Conservation (phyloP, 163 green algal genomes). For the Scenedesmus sp. region DNA sequence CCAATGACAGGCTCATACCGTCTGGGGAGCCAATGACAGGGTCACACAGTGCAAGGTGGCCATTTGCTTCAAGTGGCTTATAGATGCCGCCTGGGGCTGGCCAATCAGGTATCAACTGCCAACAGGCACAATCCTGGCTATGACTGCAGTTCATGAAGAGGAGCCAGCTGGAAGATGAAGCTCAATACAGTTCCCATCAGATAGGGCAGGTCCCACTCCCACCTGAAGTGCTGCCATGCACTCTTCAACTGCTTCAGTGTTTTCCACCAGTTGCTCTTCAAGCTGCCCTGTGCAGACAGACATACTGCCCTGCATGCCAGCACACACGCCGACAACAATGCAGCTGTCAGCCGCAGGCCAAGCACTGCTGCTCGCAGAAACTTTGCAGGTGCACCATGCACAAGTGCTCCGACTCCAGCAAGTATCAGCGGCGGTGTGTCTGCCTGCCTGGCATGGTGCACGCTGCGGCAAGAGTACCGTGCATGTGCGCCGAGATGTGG, state of each 20-base stretch:
- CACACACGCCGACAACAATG: background rate
- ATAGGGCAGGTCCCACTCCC: background rate
- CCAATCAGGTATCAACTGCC: too few species aligned
- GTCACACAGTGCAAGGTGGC: too few species aligned
- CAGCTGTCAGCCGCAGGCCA: background rate
- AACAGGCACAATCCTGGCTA: too few species aligned
- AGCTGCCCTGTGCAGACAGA: constrained; percentile 8
- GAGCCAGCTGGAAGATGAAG: background rate
- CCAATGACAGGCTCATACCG: too few species aligned
- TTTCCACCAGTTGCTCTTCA: background rate
- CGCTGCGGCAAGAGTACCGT: background rate
- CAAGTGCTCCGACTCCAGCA: too few species aligned
- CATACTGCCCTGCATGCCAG: background rate
- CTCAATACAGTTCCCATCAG: too few species aligned
- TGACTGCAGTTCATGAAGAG: too few species aligned
- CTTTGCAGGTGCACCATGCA: background rate
- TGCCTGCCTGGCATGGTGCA: background rate
- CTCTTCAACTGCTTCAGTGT: background rate
- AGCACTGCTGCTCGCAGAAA: background rate
- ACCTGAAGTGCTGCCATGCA: constrained; percentile 12
- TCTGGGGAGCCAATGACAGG: too few species aligned
- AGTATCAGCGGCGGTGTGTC: background rate
- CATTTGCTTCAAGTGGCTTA: too few species aligned
- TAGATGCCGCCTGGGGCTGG: too few species aligned
- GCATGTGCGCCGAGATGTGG: background rate